Base-by-base conservation (phyloP, 2,329 filamentous ascomycete genomes). In the Bertia moriformis region DNA sequence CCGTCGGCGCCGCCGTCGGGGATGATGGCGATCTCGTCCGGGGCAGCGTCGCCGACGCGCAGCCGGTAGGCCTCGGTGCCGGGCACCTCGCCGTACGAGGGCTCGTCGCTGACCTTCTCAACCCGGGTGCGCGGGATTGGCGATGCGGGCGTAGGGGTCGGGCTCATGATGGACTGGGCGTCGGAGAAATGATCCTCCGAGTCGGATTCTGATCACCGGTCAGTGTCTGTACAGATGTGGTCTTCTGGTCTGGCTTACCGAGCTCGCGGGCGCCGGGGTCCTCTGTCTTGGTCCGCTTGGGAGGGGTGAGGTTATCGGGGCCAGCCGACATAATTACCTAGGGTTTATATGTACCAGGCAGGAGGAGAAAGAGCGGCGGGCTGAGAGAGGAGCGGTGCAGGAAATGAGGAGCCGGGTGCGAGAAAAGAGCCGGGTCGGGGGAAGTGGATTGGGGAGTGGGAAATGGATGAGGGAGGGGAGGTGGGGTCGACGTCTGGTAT, bases 181-280 rank as follows among this genome's bases (percentile, higher is more conserved):
- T 82, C 77, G 38, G 72, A 79, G 55, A 78, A 82, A 57, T 81
- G 77, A 47, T 82, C 77, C 36, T 81, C 77, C 19, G 73, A 78
- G 44, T 80, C 77, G 38, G 75, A 78, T 19, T 62, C 63, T 43
- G 70, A n/a, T 69, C 58, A 54, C 56, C 56, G 33, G 24, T 17
- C 36, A 18, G 53, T 17, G 12, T 38, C 24, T 29, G 17, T 14
- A 12, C 5, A 22, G 43, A 46, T 38, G 48, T n/a, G n/a, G 7
- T 7, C 7, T 10, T n/a, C 12, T 27, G 36, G 38, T 29, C 33
- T 24, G 18, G 20, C 53, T 43, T 59, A 78, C 74, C 67, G 43
- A 77, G 59, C 41, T 78, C 72, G 51, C 67, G 73, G 33, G 73
- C 73, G 47, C 73, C 74, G 38, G 73, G 65, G 47, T 78, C 73